Evolutionary conservation across 78 protist genomes (phyloP).

Genomic region (Chrysochromulina tobinii): DNA sequence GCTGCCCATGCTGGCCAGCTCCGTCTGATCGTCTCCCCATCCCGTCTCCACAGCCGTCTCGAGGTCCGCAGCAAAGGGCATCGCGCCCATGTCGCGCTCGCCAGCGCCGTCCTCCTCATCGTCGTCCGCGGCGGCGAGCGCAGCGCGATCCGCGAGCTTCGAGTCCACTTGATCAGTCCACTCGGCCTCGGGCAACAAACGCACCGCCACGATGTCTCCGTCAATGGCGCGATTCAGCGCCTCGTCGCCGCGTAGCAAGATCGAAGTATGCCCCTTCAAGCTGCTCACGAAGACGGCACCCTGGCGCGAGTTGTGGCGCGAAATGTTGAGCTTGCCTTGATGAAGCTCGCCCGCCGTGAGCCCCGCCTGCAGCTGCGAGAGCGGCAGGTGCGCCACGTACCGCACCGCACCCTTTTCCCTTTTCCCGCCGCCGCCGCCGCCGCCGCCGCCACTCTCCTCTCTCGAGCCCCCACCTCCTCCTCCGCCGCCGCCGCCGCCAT

Average conservation of each 20-base stretch:
- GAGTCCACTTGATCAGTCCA: neutral
- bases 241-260: neutral
- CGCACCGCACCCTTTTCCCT: neutral
- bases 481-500: neutral
- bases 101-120: neutral
- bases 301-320: neutral
- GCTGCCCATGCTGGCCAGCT: too few species aligned
- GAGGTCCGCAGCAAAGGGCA: too few species aligned
- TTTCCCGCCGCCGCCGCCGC: neutral
- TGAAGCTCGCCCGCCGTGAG: neutral
- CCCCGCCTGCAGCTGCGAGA: neutral
- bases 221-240: constrained; percentile 47
- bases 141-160: neutral
- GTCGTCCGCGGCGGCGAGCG: neutral
- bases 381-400: neutral
- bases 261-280: neutral
- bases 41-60: too few species aligned
- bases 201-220: constrained; percentile 52
- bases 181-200: constrained; percentile 10
- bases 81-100: neutral
- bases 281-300: neutral
- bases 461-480: neutral
- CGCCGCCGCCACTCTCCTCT: neutral
- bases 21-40: too few species aligned
- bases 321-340: constrained; percentile 9